Conservation (phyloP, 768 basidiomycete species). For the Lentinula raphanica region DNA sequence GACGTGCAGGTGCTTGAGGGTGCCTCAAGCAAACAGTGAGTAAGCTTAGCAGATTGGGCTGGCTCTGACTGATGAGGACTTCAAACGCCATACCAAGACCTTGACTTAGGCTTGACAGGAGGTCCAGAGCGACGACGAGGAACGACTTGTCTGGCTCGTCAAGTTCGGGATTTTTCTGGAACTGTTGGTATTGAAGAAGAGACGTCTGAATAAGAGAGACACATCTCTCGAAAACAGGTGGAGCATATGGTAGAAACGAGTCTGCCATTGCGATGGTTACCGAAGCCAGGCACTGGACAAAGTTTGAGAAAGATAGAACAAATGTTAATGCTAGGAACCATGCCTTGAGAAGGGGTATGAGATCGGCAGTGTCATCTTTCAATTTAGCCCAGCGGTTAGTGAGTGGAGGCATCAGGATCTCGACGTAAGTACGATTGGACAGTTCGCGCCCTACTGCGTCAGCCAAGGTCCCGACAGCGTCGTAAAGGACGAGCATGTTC, state of each 20-base stretch:
- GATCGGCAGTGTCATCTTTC: slow-evolving; percentile 84
- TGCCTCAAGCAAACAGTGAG: slow-evolving; percentile 90
- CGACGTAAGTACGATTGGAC: slow-evolving; percentile 81
- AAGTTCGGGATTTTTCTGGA: slow-evolving; percentile 80
- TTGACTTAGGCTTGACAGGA: slow-evolving; percentile 93
- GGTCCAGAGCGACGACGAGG: slow-evolving; percentile 96
- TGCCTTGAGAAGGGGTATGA: slow-evolving; percentile 95
- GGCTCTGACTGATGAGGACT: slow-evolving; percentile 57
- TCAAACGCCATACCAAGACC: slow-evolving; percentile 81
- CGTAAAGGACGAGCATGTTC: slow-evolving; percentile 97
- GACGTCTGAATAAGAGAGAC: slow-evolving; percentile 77
- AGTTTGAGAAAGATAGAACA: neutral
- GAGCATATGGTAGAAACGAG: slow-evolving; percentile 83
- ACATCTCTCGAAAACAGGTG: slow-evolving; percentile 88
- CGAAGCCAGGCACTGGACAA: slow-evolving; percentile 88
- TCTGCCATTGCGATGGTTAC: slow-evolving; percentile 94
- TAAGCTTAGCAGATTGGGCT: slow-evolving; percentile 76
- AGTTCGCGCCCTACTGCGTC: slow-evolving; percentile 91
- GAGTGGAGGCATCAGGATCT: slow-evolving; percentile 94
- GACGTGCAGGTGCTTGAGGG: slow-evolving; percentile 91
- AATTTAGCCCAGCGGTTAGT: slow-evolving; percentile 87
- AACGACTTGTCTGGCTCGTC: slow-evolving; percentile 97
- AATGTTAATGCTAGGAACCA: slow-evolving; percentile 9
- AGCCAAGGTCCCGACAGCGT: slow-evolving; percentile 97
- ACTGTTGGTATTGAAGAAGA: slow-evolving; percentile 81